Base-by-base conservation (phyloP, 305 asterid genomes). In the Andrographis paniculata region DNA sequence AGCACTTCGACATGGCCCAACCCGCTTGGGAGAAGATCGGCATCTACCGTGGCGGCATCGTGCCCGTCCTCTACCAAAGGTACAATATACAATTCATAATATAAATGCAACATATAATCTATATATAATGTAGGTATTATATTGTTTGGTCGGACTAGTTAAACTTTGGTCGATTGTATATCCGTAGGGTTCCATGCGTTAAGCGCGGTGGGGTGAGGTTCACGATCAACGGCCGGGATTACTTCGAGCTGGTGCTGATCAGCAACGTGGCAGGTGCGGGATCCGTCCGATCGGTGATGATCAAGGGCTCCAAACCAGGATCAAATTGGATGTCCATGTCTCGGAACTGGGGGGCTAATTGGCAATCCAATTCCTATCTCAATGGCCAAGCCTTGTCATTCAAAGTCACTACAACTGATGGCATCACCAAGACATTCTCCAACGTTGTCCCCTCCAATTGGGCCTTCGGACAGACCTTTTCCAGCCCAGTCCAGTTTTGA, bases 1-100 rank as follows among this genome's bases (percentile, higher is more conserved):
- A 66, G 12, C 93, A 78, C 56, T 82, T 82, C 19, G 88, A 82
- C 74, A 67, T 82, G 75, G 79, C 93, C 23, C 82, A 82, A 60
- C 93, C 88, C 0, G 77, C 77, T 9, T 82, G 80, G 79, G 72
- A 68, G 39, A 65, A 78, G 62, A 82, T 82, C 17, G 93, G 72
- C 60, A 66, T 73, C 45, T 78, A 75, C 9, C 28, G 63, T 0
- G 93, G 74, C 22, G 89, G 89, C 5, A 82, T 82, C n/a, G 73
- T 82, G 40, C 89, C 89, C n/a, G 76, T 78, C 10, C 21, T 63
- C 28, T 82, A 73, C 60, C 82, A 72, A 54, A 79, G 89, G 94
- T 79, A 37, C n/a, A n/a, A n/a, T n/a, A n/a, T n/a, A n/a, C n/a
- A n/a, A n/a, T n/a, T n/a, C n/a, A n/a, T n/a, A n/a, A n/a, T n/a